Conservation (phyloP, 352 stramenopile genomes). For the Pythium insidiosum region DNA sequence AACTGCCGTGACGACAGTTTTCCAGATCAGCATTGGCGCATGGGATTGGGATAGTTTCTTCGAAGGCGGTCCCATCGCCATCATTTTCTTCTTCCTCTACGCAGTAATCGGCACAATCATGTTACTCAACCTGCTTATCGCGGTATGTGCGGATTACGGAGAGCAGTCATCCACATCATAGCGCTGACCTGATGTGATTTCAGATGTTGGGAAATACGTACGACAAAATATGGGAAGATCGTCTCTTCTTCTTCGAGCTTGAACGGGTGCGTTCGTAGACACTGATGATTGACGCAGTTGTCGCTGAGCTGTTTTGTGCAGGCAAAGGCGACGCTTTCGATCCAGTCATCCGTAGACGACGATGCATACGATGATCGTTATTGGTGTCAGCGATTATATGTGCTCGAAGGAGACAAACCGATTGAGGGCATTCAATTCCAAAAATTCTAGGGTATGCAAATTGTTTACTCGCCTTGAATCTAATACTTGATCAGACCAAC, state of each 20-base stretch:
- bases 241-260: conserved; percentile 72
- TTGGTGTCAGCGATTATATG: conserved; percentile 67
- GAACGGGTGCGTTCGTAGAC: conserved; percentile 33
- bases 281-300: background rate
- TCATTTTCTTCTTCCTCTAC: conserved; percentile 67
- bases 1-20: conserved; percentile 38
- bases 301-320: conserved; percentile 9
- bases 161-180: too few species aligned
- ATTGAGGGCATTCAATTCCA: conserved; percentile 78
- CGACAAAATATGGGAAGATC: conserved; percentile 81
- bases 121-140: conserved; percentile 72
- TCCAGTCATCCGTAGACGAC: conserved; percentile 59
- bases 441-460: conserved; percentile 59
- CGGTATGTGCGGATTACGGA: too few species aligned
- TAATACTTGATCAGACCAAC: conserved; percentile 22
- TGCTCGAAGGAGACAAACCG: conserved; percentile 60
- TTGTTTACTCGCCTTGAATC: too few species aligned
- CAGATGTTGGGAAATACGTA: conserved; percentile 84
- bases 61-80: conserved; percentile 56
- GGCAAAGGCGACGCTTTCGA: conserved; percentile 69
- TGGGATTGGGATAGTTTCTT: conserved; percentile 74
- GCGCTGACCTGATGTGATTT: background rate
- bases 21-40: conserved; percentile 64
- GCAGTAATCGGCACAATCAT: conserved; percentile 78
- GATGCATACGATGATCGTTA: conserved; percentile 63